Percentiles rank a stretch among this genome's conserved stretches.
phyloP scores from a whole-genome alignment of 805 yeast species.

The Dipodascopsis tothii region DNA sequence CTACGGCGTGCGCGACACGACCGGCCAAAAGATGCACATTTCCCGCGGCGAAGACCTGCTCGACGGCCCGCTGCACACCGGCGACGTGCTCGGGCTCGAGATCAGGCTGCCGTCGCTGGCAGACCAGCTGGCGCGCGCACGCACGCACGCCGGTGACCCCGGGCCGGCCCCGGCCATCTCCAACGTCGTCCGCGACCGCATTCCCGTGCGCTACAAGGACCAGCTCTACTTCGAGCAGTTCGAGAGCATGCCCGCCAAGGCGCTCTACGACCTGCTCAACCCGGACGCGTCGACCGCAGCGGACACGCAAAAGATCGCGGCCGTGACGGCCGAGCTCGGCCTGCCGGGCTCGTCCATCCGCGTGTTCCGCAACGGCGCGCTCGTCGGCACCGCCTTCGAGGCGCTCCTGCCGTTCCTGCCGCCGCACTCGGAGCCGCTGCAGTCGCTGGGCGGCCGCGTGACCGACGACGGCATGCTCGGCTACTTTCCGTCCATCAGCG shows the following conservation, averaged over 20 bases:
- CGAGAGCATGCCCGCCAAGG: constrained; percentile 64
- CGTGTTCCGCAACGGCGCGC: constrained; percentile 71
- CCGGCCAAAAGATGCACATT: constrained; percentile 67
- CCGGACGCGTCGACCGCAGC: constrained; percentile 28
- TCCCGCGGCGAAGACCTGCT: constrained; percentile 58
- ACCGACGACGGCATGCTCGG: constrained; percentile 80
- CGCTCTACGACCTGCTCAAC: constrained; percentile 65
- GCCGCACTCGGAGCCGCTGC: constrained; percentile 49
- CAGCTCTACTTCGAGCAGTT: constrained; percentile 75
- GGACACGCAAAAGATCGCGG: constrained; percentile 22
- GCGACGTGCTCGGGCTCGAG: constrained; percentile 78
- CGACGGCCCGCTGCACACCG: constrained; percentile 51
- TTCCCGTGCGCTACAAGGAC: constrained; percentile 75
- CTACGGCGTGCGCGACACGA: constrained; percentile 76
- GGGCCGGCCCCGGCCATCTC: constrained; percentile 5
- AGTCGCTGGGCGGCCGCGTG: constrained; percentile 24
- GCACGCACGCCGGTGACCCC: neutral
- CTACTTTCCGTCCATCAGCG: constrained; percentile 84
- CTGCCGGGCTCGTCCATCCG: constrained; percentile 50
- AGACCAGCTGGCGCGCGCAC: constrained; percentile 15
- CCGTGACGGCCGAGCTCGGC: constrained; percentile 21
- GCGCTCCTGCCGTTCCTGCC: constrained; percentile 71
- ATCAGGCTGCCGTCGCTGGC: constrained; percentile 53
- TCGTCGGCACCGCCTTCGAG: constrained; percentile 57
- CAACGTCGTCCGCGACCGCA: constrained; percentile 69